Conservation (phyloP, 768 basidiomycete genomes). For the Botryobasidium botryosum region DNA sequence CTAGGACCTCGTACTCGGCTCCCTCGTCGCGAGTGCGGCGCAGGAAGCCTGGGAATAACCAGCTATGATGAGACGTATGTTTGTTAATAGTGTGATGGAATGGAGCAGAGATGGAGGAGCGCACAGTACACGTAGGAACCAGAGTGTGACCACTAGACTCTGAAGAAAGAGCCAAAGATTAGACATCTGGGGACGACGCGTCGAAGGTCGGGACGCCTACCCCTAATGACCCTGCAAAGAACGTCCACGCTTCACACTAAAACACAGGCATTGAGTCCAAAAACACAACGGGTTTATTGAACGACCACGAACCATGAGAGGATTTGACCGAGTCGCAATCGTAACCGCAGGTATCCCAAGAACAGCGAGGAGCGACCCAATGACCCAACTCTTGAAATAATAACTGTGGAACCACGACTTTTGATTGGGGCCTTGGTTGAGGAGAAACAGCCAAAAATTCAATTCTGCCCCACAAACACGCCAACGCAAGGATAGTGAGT, state of each 20-base stretch:
- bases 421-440: constrained; percentile 33
- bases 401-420: constrained; percentile 65
- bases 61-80: not conserved
- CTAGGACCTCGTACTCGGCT: constrained; percentile 55
- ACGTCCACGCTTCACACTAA: constrained; percentile 59
- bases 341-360: constrained; percentile 58
- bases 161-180: constrained; percentile 35
- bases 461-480: constrained; percentile 54
- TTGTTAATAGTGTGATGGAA: too few species aligned
- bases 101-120: not conserved
- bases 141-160: constrained; percentile 26
- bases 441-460: constrained; percentile 65
- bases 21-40: constrained; percentile 27
- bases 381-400: constrained; percentile 62
- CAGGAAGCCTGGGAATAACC: not conserved
- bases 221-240: constrained; percentile 58
- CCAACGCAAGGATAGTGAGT: constrained; percentile 39
- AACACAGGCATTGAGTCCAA: not conserved
- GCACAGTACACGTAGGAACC: not conserved
- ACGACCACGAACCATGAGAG: constrained; percentile 33
- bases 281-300: not conserved
- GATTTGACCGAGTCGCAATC: constrained; percentile 36
- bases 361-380: constrained; percentile 45
- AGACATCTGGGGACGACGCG: too few species aligned
- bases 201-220: too few species aligned